Base-by-base conservation (phyloP, 179 eudicot species). In the Pouteria campechiana region DNA sequence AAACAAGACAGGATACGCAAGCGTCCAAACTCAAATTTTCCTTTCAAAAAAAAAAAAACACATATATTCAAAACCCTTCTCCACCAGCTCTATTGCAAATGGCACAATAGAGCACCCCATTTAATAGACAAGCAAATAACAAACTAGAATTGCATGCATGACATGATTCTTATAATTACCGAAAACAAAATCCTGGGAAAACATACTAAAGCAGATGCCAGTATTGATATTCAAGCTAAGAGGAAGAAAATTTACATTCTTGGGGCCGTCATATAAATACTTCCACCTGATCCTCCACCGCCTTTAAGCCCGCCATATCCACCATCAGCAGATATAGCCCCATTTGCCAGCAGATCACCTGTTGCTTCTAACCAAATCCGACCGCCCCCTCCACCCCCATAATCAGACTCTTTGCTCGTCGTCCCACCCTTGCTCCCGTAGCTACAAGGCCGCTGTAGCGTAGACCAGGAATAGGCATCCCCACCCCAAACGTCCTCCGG, bases 251-350 rank as follows among this genome's bases (percentile, higher is more conserved):
- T 25, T 68, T 86, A 90, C 98, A 86, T 79, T 46, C 69, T 76
- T 27, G 46, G 44, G 1, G 95, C 64, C 51, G 47, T 64, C 61
- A 90, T 71, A 50, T 50, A 70, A 41, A 90, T 72, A 72, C 98
- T 90, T 34, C 98, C 98, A 32, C 95, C 98, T 25, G 98, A 90
- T 0, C 98, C 98, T 42, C 98, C 98, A 49, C 98, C 98, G 3
- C 98, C 98, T 65, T 70, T 81, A 33, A 67, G 53, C 12, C 95
- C 93, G 12, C 87, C 95, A 45, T 81, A 78, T 16, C 84, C 98
- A 3, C 98, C 98, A 60, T 81, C 94, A 5, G 98, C 90, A 55
- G 74, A 67, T 24, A 90, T 46, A 42, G 49, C 40, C 35, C 94
- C 98, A 22, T 57, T 36, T 37, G 65, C 61, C 48, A 72, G 72